phyloP scores from a whole-genome alignment of 2,329 filamentous ascomycete species.

The Aspergillus viridinutans region DNA sequence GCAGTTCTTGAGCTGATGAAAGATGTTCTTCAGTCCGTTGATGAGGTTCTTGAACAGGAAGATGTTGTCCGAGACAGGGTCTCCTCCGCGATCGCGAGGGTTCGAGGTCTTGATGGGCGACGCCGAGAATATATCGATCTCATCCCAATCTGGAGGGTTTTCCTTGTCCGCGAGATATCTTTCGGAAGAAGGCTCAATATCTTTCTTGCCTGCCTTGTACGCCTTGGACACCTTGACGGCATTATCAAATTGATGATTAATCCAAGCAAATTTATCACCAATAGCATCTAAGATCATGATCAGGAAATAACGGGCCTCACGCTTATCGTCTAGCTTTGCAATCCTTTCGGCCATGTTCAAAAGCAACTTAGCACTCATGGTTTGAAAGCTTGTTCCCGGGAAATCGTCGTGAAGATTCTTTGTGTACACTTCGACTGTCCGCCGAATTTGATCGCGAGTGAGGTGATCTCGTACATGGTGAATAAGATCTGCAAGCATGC shows the following conservation, averaged over 20 bases:
- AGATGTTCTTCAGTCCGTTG: conserved; percentile 92
- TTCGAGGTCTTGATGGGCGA: conserved; percentile 96
- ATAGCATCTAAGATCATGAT: conserved; percentile 98
- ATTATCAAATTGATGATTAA: conserved; percentile 95
- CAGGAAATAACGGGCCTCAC: conserved; percentile 88
- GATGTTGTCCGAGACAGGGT: conserved; percentile 94
- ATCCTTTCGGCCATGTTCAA: conserved; percentile 99
- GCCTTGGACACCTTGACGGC: conserved; percentile 90
- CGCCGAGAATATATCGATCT: conserved; percentile 94
- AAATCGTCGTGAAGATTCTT: conserved; percentile 93
- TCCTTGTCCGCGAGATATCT: conserved; percentile 81
- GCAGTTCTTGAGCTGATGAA: conserved; percentile 89
- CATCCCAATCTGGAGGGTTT: conserved; percentile 85
- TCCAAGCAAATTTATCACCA: conserved; percentile 94
- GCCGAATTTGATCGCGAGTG: conserved; percentile 82
- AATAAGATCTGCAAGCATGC: conserved; percentile 96
- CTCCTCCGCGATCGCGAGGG: conserved; percentile 78
- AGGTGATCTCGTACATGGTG: conserved; percentile 93
- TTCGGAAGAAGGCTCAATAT: conserved; percentile 63
- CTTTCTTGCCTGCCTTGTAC: conserved; percentile 70
- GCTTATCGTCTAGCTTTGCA: conserved; percentile 86
- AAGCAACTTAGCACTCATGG: conserved; percentile 96
- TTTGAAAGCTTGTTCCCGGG: conserved; percentile 97
- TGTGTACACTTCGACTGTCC: conserved; percentile 96
- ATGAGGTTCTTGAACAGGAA: conserved; percentile 96